Evolutionary conservation across 2,329 filamentous ascomycete species (phyloP).

Genomic region (Fusarium neocosmosporiellum): DNA sequence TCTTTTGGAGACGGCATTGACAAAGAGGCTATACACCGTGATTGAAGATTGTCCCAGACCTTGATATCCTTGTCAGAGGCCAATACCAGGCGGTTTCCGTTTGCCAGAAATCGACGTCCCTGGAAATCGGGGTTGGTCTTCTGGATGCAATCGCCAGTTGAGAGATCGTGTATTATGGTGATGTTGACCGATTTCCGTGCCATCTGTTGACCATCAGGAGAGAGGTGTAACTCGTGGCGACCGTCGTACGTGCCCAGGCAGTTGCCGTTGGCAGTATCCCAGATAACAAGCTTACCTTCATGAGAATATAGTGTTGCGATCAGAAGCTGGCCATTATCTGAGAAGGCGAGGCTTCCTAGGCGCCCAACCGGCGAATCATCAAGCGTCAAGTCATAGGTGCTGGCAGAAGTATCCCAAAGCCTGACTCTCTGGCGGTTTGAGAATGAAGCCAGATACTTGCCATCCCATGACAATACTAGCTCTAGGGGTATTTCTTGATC

Average conservation of each 20-base stretch:
- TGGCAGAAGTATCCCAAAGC: neutral
- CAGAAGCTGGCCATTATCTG: neutral
- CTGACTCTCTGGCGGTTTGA: fast-evolving
- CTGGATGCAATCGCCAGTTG: neutral
- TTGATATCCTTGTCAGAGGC: fast-evolving
- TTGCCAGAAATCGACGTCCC: fast-evolving
- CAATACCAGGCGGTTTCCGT: neutral
- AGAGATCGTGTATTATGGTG: neutral
- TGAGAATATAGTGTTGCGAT: too few species aligned
- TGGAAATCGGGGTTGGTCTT: fast-evolving
- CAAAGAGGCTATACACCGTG: neutral
- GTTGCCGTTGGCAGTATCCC: neutral
- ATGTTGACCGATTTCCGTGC: fast-evolving
- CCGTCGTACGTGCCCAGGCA: neutral
- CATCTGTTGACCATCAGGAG: neutral
- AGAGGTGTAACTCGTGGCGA: neutral
- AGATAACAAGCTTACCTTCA: too few species aligned
- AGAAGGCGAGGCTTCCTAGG: neutral
- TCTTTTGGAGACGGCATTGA: neutral
- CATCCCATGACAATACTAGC: neutral
- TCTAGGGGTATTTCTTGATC: neutral
- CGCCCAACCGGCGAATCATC: neutral
- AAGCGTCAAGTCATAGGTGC: too few species aligned
- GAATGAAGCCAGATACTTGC: neutral
- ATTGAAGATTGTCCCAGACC: neutral